phyloP scores from a whole-genome alignment of 306 rosid genomes.

The Biancaea sappan region DNA sequence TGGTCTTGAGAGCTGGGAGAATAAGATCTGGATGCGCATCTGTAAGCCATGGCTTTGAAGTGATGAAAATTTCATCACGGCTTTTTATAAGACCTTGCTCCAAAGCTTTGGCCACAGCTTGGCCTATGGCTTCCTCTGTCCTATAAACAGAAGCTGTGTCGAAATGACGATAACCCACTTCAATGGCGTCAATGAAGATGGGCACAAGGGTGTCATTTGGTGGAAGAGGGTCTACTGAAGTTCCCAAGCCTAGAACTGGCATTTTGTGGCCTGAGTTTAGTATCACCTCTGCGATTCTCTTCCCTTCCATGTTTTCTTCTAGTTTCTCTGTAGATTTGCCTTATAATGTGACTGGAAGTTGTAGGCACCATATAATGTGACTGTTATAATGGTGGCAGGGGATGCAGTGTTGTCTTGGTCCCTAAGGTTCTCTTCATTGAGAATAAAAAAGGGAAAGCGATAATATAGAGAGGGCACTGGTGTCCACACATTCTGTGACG shows the following conservation, averaged over 20 bases:
- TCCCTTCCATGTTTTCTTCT: slow-evolving; percentile 32
- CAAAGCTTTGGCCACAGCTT: slow-evolving; percentile 42
- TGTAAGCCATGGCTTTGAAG: slow-evolving; percentile 58
- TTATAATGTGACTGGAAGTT: background rate
- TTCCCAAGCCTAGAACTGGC: slow-evolving; percentile 53
- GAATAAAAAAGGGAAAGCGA: background rate
- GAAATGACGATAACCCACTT: slow-evolving; percentile 45
- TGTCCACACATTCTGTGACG: too few species aligned
- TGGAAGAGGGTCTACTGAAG: slow-evolving; percentile 44
- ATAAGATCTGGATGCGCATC: slow-evolving; percentile 56
- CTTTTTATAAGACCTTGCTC: slow-evolving; percentile 48
- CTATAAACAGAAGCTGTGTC: slow-evolving; percentile 51
- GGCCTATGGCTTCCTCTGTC: slow-evolving; percentile 50
- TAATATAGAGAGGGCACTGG: too few species aligned
- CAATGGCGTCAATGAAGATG: slow-evolving; percentile 46
- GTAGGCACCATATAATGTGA: background rate
- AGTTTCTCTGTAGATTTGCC: background rate
- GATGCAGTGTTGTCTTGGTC: background rate
- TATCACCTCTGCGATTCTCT: slow-evolving; percentile 38
- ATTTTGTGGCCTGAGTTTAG: slow-evolving; percentile 50
- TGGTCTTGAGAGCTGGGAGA: slow-evolving; percentile 51
- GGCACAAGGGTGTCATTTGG: slow-evolving; percentile 45
- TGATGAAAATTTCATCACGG: slow-evolving; percentile 59
- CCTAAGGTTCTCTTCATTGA: background rate
- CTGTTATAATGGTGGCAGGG: background rate